A percentile compares a stretch with the other conserved stretches of the same genome.
These are phyloP conservation scores for Chenopodium quinoa DNA, from an alignment of 148 eudicot species.

Conservation along the genomic window DNA sequence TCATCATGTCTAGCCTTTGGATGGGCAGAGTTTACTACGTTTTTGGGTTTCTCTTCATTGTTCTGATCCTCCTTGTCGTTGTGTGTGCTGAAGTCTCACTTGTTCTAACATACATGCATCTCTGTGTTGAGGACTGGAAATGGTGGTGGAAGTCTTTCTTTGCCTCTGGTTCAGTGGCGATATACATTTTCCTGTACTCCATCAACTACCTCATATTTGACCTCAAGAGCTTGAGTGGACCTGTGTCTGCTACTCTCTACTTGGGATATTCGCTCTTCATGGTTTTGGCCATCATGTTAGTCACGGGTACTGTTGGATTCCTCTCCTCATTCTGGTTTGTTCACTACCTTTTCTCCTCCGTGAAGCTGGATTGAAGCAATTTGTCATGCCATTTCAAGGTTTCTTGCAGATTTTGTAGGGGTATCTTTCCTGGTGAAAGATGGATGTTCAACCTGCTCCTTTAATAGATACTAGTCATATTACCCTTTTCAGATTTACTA, in stretches of 20 bases:
- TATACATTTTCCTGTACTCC: slow-evolving; percentile 77
- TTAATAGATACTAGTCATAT: slow-evolving; percentile 14
- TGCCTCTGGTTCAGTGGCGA: slow-evolving; percentile 81
- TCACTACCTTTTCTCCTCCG: slow-evolving; percentile 81
- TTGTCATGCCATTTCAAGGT: not conserved
- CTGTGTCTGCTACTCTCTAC: slow-evolving; percentile 79
- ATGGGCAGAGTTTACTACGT: slow-evolving; percentile 89
- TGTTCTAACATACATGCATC: slow-evolving; percentile 80
- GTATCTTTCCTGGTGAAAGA: slow-evolving; percentile 5
- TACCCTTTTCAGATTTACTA: slow-evolving; percentile 19
- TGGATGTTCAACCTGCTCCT: slow-evolving; percentile 2
- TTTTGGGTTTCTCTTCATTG: slow-evolving; percentile 68
- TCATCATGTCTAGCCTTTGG: slow-evolving; percentile 87
- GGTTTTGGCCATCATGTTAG: slow-evolving; percentile 73
- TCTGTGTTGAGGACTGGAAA: slow-evolving; percentile 81
- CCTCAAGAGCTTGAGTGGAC: slow-evolving; percentile 80
- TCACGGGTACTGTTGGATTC: slow-evolving; percentile 78
- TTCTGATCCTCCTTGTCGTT: slow-evolving; percentile 62
- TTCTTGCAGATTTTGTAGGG: slow-evolving; percentile 5
- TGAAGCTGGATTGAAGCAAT: slow-evolving; percentile 60
- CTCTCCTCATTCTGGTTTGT: slow-evolving; percentile 85
- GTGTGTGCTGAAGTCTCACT: slow-evolving; percentile 81
- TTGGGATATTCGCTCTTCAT: slow-evolving; percentile 78
- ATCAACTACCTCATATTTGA: slow-evolving; percentile 72
- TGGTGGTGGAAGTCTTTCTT: slow-evolving; percentile 97